Base-by-base conservation (phyloP, 2,329 filamentous ascomycete species). In the Pseudogymnoascus sp. region DNA sequence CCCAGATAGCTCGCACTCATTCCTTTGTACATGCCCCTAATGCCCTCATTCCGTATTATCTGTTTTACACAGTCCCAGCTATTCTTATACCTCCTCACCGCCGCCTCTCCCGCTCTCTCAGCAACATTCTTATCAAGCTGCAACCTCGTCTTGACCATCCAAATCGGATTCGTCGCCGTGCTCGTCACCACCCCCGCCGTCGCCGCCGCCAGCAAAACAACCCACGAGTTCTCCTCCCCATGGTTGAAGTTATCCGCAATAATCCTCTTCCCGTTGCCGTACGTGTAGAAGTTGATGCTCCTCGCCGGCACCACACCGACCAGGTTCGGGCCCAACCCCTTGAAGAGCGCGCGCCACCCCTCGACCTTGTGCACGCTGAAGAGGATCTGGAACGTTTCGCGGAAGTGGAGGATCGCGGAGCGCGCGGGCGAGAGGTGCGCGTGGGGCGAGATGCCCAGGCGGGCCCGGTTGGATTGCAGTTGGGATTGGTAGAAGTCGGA, bases 81-180 rank as follows among this genome's bases (percentile, higher is more conserved):
- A 74, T 96, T 96, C 73, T 85, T 86, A 76, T 97, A 97, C 71
- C 86, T 86, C 61, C 92, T 81, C 60, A 79, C 78, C 61, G 77
- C 76, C 26, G 77, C 73, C 39, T 79, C 80, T 26, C 78, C 83
- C 64, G 81, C 78, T 66, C 78, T 77, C 68, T 84, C 83, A 14
- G 88, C 88, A 61, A 86, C 83, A 72, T 90, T 90, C 78, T 92
- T 95, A 78, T 97, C 92, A 35, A 97, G 83, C 76, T 97, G 92
- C 69, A 97, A 74, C 33, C 92, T 82, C 41, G 92, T 97, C 81
- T 97, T 97, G 72, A 97, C 86, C 66, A 97, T 83, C 92, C 92
- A 97, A 71, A 97, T 96, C 1, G 92, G 92, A 75, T 97, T 97
- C 38, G 92, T 97, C 21, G 89, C 90, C 0, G 93, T 97, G 55